phyloP scores from a whole-genome alignment of 2,329 filamentous ascomycete species.

The Fusarium scirpi region DNA sequence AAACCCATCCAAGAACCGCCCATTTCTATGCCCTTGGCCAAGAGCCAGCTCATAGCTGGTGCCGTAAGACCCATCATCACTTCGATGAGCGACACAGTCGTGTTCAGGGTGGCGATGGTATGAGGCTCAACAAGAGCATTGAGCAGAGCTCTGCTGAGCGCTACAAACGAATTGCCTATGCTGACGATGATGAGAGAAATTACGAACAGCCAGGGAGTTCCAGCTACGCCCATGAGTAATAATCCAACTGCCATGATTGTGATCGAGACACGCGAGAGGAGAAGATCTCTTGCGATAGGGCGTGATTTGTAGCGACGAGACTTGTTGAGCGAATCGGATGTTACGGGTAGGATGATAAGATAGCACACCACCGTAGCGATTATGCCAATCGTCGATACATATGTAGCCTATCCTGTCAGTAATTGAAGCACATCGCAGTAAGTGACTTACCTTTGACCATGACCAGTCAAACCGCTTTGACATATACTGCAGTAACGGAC shows the following conservation, averaged over 20 bases:
- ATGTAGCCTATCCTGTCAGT: conserved; percentile 52
- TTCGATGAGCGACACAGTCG: conserved; percentile 63
- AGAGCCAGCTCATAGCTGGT: conserved; percentile 60
- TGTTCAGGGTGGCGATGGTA: conserved; percentile 66
- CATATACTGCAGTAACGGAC: conserved; percentile 64
- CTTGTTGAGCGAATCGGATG: conserved; percentile 51
- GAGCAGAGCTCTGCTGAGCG: conserved; percentile 62
- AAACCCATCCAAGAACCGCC: conserved; percentile 64
- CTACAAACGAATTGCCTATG: conserved; percentile 58
- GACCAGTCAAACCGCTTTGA: conserved; percentile 63
- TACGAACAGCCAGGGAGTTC: conserved; percentile 52
- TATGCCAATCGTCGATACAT: conserved; percentile 55
- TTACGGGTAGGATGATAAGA: conserved; percentile 53
- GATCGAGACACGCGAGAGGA: conserved; percentile 53
- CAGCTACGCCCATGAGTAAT: conserved; percentile 54
- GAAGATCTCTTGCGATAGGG: conserved; percentile 55
- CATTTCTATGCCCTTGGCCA: conserved; percentile 59
- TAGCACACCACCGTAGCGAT: conserved; percentile 54
- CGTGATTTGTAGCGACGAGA: conserved; percentile 44
- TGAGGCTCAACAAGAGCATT: conserved; percentile 65
- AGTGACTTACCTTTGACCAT: conserved; percentile 55
- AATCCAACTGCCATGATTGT: conserved; percentile 50
- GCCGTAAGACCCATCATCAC: conserved; percentile 60
- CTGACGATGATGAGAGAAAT: conserved; percentile 59
- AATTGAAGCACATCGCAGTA: accelerated